A percentile compares a stretch with the other conserved stretches of the same genome.
phyloP scores from a whole-genome alignment of 2,329 filamentous ascomycete genomes.

The Arthrobotrys megalospora region DNA sequence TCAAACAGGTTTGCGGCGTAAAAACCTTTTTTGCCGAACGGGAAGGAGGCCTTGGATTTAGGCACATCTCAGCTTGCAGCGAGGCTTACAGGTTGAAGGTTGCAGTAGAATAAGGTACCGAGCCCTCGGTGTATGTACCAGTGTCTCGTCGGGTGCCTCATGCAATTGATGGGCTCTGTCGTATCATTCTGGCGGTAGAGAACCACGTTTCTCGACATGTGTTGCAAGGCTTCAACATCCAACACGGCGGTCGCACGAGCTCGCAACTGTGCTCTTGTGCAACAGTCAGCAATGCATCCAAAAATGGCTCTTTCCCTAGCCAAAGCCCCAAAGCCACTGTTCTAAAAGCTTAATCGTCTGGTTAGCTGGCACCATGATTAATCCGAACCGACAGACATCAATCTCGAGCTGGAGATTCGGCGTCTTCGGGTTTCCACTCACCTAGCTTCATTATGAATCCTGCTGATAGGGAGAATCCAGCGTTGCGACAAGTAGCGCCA shows the following conservation, averaged over 20 bases:
- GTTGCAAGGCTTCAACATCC: slow-evolving; percentile 27
- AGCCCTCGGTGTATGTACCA: neutral
- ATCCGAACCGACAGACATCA: slow-evolving; percentile 9
- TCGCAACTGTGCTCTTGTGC: neutral
- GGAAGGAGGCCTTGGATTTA: slow-evolving; percentile 9
- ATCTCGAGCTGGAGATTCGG: slow-evolving; percentile 37
- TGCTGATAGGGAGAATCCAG: slow-evolving; percentile 24
- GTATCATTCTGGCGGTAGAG: neutral
- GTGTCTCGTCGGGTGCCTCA: too few species aligned
- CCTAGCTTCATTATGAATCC: slow-evolving; percentile 23
- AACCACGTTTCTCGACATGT: neutral
- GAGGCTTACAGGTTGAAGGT: neutral
- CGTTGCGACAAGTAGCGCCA: slow-evolving; percentile 39
- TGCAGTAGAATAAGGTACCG: neutral
- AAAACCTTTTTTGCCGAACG: slow-evolving; percentile 20
- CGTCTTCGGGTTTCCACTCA: slow-evolving; percentile 54
- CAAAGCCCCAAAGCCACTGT: neutral
- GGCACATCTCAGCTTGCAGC: neutral
- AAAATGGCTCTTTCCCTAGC: neutral
- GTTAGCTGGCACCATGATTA: slow-evolving; percentile 12
- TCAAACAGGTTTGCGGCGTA: slow-evolving; percentile 8
- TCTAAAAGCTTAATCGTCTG: slow-evolving; percentile 25
- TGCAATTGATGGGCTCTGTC: neutral
- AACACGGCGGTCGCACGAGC: slow-evolving; percentile 19
- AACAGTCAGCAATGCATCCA: slow-evolving; percentile 17